Conservation (phyloP, 768 basidiomycete genomes). For the Mrakia gelida region DNA sequence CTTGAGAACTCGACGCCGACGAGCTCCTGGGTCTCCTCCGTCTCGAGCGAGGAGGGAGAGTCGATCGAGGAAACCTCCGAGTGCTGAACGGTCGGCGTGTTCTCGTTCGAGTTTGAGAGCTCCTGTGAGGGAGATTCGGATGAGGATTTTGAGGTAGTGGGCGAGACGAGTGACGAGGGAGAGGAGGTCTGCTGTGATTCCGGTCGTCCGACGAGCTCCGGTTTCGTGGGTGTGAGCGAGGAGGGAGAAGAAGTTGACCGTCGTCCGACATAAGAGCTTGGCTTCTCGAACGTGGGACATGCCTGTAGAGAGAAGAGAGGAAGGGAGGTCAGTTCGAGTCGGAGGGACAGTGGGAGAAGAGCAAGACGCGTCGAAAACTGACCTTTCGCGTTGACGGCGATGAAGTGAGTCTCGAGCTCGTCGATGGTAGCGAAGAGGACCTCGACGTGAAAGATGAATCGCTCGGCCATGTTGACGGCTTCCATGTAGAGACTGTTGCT, state of each 20-base stretch:
- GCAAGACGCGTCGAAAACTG: constrained; percentile 37
- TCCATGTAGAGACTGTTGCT: constrained; percentile 95
- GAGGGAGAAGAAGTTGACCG: constrained; percentile 94
- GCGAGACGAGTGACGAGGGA: constrained; percentile 98
- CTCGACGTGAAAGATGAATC: constrained; percentile 97
- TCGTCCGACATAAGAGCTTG: constrained; percentile 96
- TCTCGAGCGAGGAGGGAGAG: constrained; percentile 76
- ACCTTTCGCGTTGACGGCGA: constrained; percentile 78
- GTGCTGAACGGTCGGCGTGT: constrained; percentile 71
- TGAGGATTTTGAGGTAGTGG: constrained; percentile 98
- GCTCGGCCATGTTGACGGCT: constrained; percentile 96
- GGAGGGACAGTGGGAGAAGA: background rate
- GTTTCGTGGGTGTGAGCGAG: constrained; percentile 94
- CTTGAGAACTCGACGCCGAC: constrained; percentile 38
- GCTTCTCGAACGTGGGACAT: constrained; percentile 99
- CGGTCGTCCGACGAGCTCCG: constrained; percentile 72
- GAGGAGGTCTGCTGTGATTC: constrained; percentile 93
- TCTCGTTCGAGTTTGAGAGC: constrained; percentile 94
- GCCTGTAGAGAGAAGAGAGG: constrained; percentile 50
- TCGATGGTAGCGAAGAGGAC: constrained; percentile 95
- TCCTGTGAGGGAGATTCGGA: constrained; percentile 93
- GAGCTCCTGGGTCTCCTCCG: constrained; percentile 44
- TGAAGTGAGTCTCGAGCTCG: constrained; percentile 86
- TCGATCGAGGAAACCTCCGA: constrained; percentile 85
- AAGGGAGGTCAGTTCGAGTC: background rate